Base-by-base conservation (phyloP, 345 rosid species). In the Lumnitzera littorea region DNA sequence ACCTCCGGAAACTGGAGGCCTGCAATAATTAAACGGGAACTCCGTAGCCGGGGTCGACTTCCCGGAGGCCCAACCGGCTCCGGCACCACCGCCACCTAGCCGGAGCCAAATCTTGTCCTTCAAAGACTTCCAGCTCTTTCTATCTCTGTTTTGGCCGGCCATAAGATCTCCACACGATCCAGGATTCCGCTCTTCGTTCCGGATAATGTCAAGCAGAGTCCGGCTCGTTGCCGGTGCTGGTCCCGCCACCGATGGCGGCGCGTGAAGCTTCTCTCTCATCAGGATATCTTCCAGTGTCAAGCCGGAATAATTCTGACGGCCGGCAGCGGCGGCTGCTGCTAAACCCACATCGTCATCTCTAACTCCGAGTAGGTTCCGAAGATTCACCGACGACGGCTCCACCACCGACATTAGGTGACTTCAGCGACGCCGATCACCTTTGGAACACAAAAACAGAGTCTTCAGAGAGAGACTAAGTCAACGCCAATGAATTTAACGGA, bases 61-160 rank as follows among this genome's bases (percentile, higher is more conserved):
- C 15, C 84, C 69, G 24, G 92, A 82, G 36, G 81, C 77, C 95
- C 91, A 86, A 58, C 84, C 89, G 17, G 91, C 69, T 41, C 86
- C 85, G n/a, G 88, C 77, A 7, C 95, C 43, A 36, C 43, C 43
- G 43, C 43, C 43, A 0, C 43, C 43, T 2, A 36, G 81, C 73
- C 78, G 80, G 8, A 89, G 80, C 24, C 91, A 81, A 58, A 89
- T 79, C 57, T 70, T 80, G 20, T 86, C 96, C 29, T 91, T 78
- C 76, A 92, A 82, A 9, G 73, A 72, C 58, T 82, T 87, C 97
- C 98, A 89, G 74, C 81, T 82, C 71, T 77, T 82, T 58, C 74
- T 76, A 36, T 92, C 96, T 47, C 76, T 85, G 53, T 64, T 11
- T 24, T 63, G 48, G 43, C 31, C 36, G 11, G 24, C 50, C 3